These are phyloP conservation scores for Yamadazyma mexicana DNA, from an alignment of 1,139 yeast species.

Conservation along the genomic window DNA sequence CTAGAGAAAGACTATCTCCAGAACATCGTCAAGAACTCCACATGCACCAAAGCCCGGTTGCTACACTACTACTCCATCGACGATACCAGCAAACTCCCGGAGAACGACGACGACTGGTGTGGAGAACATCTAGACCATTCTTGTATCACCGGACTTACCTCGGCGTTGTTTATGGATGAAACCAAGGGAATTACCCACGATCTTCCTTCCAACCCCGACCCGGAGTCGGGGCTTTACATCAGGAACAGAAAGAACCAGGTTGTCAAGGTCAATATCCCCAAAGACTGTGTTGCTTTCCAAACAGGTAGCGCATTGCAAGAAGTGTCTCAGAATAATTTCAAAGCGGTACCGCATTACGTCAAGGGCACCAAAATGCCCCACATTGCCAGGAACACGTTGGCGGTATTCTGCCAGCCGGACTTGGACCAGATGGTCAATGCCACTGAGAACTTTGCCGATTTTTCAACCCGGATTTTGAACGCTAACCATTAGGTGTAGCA, in stretches of 20 bases:
- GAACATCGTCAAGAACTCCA: conserved; percentile 47
- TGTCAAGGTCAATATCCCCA: conserved; percentile 56
- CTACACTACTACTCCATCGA: conserved; percentile 51
- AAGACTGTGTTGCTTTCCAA: conserved; percentile 60
- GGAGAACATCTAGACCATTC: conserved; percentile 68
- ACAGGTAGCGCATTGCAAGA: conserved; percentile 64
- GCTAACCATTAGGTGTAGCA: conserved; percentile 24
- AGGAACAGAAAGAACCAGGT: conserved; percentile 44
- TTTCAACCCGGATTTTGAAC: conserved; percentile 37
- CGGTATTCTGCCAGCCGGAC: conserved; percentile 66
- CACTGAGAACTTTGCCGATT: conserved; percentile 50
- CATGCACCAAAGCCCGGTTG: conserved; percentile 60
- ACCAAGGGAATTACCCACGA: conserved; percentile 20
- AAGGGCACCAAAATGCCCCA: conserved; percentile 37
- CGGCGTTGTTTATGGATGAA: conserved; percentile 54
- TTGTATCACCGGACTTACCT: conserved; percentile 60
- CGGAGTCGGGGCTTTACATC: conserved; percentile 54
- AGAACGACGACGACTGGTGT: conserved; percentile 50
- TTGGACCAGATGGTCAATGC: conserved; percentile 49
- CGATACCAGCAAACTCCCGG: conserved; percentile 7
- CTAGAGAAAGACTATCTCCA: conserved; percentile 41
- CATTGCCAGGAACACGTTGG: conserved; percentile 56
- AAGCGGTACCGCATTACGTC: conserved; percentile 64
- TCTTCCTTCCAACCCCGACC: conserved; percentile 40
- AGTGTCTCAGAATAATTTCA: conserved; percentile 49